Conservation (phyloP, 371 early-diverging fungal genomes). For the Dichotomocladium elegans region DNA sequence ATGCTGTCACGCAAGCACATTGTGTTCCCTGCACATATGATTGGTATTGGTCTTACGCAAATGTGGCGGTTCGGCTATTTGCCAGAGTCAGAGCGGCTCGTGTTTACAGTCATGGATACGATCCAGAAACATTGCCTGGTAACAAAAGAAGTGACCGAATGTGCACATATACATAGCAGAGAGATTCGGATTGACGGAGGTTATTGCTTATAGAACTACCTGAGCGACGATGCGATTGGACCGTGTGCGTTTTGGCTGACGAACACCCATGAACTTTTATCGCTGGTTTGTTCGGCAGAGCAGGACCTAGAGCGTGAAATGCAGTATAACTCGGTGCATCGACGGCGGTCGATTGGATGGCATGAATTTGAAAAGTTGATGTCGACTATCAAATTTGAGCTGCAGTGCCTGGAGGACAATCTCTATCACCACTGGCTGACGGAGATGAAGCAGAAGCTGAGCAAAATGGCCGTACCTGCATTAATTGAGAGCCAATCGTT, state of each 20-base stretch:
- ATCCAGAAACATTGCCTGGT: slow-evolving; percentile 75
- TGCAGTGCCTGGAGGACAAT: slow-evolving; percentile 66
- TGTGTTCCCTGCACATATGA: slow-evolving; percentile 92
- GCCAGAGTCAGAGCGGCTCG: slow-evolving; percentile 73
- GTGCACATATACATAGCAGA: no score
- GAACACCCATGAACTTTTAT: slow-evolving; percentile 90
- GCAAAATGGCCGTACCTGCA: slow-evolving; percentile 91
- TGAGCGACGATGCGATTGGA: slow-evolving; percentile 58
- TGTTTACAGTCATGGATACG: slow-evolving; percentile 85
- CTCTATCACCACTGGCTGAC: slow-evolving; percentile 85
- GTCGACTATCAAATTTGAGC: slow-evolving; percentile 60
- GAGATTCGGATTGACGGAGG: no score
- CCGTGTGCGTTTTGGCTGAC: slow-evolving; percentile 89
- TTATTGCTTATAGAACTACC: slow-evolving; percentile 18
- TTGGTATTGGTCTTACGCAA: slow-evolving; percentile 81
- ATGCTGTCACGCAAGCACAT: slow-evolving; percentile 81
- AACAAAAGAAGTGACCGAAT: slow-evolving; percentile 8
- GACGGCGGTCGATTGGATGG: slow-evolving; percentile 47
- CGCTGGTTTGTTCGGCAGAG: slow-evolving; percentile 49
- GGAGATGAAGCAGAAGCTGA: slow-evolving; percentile 88
- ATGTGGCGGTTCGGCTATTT: slow-evolving; percentile 85
- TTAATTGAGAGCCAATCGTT: slow-evolving; percentile 90
- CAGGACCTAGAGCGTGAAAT: slow-evolving; percentile 45
- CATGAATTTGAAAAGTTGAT: slow-evolving; percentile 62
- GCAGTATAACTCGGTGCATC: slow-evolving; percentile 35